Evolutionary conservation across 108 stramenopile genomes (phyloP).

Genomic region (Aurantiochytrium sp.): DNA sequence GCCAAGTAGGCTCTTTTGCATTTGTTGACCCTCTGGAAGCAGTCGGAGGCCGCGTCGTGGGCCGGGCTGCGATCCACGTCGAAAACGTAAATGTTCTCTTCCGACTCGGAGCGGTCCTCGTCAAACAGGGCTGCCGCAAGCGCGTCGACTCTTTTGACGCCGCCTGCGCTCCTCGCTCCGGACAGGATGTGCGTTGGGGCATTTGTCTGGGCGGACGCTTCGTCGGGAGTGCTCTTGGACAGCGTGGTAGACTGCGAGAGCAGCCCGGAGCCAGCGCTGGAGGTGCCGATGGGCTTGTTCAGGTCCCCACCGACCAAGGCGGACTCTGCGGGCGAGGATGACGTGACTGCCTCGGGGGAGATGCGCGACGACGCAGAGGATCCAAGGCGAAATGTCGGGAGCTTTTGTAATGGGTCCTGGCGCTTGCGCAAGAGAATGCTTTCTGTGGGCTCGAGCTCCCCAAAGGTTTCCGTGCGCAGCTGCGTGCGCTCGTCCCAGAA

Average conservation of each 20-base stretch:
- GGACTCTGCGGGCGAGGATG: no score
- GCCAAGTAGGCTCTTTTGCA: background rate
- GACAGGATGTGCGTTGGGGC: no score
- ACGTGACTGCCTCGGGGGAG: background rate
- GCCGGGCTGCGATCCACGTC: background rate
- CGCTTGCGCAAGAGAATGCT: background rate
- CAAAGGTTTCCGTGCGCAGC: background rate
- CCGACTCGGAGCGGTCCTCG: background rate
- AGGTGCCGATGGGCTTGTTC: background rate
- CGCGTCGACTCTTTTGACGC: no score
- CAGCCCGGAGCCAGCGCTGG: background rate
- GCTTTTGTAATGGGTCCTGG: background rate
- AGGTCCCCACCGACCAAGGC: no score
- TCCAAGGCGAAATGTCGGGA: background rate
- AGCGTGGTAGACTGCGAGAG: background rate
- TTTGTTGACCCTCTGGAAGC: background rate
- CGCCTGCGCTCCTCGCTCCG: no score
- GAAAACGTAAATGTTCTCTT: background rate
- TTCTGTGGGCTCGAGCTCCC: conserved; percentile 1
- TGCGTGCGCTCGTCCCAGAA: background rate
- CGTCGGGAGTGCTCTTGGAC: no score
- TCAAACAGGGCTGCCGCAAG: background rate
- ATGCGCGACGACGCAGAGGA: background rate
- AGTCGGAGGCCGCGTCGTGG: background rate
- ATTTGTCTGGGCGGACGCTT: no score